Percentiles rank a stretch among this genome's conserved stretches.
phyloP scores from a whole-genome alignment of 805 yeast species.

The Suhomyces emberorum region DNA sequence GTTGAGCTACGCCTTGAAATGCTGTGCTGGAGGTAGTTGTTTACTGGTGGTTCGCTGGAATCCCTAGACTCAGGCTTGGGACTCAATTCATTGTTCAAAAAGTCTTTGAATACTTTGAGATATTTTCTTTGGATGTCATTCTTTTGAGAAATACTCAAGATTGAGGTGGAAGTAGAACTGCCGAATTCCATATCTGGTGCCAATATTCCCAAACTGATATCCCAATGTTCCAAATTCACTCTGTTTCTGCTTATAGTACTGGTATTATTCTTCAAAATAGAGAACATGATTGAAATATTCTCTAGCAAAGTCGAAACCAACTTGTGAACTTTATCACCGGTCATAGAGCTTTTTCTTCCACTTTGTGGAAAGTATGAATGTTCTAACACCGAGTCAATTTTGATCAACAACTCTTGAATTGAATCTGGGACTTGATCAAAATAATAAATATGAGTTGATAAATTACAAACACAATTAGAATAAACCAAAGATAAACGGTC shows the following conservation, averaged over 20 bases:
- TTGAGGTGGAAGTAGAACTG: conserved; percentile 3
- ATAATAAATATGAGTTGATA: conserved; percentile 78
- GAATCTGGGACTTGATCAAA: conserved; percentile 85
- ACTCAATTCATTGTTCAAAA: conserved; percentile 30
- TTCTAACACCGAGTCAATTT: conserved; percentile 33
- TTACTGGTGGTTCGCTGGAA: neutral
- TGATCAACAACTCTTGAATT: conserved; percentile 60
- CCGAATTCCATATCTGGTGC: conserved; percentile 18
- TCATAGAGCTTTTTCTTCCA: neutral
- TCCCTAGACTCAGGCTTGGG: conserved; percentile 1
- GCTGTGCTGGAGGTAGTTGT: neutral
- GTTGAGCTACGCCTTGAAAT: neutral
- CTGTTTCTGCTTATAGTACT: conserved; percentile 41
- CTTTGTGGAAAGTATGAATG: conserved; percentile 6
- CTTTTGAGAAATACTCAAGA: conserved; percentile 22
- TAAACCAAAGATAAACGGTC: conserved; percentile 40
- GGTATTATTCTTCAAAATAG: conserved; percentile 27
- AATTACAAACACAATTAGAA: conserved; percentile 58
- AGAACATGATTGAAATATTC: conserved; percentile 30
- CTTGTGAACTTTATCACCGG: conserved; percentile 12
- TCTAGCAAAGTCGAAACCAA: conserved; percentile 29
- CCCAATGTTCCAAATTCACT: conserved; percentile 45
- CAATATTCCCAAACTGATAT: conserved; percentile 33
- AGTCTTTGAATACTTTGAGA: conserved; percentile 35
- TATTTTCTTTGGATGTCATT: conserved; percentile 37